These are phyloP conservation scores for Colletotrichum chlorophyti DNA, from an alignment of 2,329 filamentous ascomycete species.

Conservation along the genomic window DNA sequence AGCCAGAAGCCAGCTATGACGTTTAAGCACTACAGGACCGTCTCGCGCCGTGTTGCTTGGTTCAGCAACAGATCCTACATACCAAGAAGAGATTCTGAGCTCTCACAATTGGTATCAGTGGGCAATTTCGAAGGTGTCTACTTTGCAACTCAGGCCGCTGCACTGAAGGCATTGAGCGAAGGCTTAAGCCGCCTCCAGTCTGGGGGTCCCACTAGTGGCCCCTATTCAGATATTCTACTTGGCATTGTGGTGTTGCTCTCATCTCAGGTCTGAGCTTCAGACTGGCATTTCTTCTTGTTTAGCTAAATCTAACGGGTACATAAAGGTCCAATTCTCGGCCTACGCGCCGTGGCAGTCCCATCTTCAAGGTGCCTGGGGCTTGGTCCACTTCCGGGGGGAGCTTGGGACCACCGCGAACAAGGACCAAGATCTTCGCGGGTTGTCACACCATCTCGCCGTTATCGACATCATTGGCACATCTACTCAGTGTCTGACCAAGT, in stretches of 20 bases:
- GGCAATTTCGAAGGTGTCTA: neutral
- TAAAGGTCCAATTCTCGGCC: conserved; percentile 8
- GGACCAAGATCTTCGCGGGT: neutral
- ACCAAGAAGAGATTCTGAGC: neutral
- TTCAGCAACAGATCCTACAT: neutral
- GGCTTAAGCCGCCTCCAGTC: neutral
- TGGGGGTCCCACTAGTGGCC: neutral
- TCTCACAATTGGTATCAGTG: neutral
- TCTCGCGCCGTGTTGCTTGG: no score
- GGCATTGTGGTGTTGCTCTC: conserved; percentile 12
- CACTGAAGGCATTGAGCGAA: neutral
- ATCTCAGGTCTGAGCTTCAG: no score
- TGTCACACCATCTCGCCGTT: neutral
- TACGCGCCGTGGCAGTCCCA: conserved; percentile 11
- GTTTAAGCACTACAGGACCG: no score
- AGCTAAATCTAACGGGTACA: rapidly evolving
- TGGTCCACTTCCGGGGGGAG: neutral
- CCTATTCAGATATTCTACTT: neutral
- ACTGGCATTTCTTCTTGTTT: no score
- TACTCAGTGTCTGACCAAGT: neutral
- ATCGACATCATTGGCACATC: neutral
- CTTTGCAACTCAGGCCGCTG: conserved; percentile 1
- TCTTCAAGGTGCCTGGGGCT: neutral
- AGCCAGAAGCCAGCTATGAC: no score
- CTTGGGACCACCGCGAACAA: neutral